Percentiles rank a stretch among this genome's conserved stretches.
phyloP scores from a whole-genome alignment of 371 early-diverging fungal species.

The Lichtheimia corymbifera region DNA sequence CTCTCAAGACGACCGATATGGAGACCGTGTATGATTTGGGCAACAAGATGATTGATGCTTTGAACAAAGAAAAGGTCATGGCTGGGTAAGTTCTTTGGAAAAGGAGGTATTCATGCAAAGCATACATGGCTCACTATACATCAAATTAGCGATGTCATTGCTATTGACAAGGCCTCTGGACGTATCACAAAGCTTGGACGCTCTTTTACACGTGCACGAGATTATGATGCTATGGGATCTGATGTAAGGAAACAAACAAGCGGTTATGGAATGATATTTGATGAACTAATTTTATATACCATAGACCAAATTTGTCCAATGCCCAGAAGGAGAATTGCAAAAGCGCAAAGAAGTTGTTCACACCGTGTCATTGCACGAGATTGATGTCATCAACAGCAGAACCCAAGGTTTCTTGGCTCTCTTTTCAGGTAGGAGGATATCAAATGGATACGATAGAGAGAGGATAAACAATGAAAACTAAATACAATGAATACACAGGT shows the following conservation, averaged over 20 bases:
- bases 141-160: slow-evolving; percentile 88
- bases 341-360: slow-evolving; percentile 95
- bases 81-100: slow-evolving; percentile 67
- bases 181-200: slow-evolving; percentile 96
- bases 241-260: slow-evolving; percentile 58
- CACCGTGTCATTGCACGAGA: slow-evolving; percentile 97
- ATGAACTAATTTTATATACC: background rate
- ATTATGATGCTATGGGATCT: slow-evolving; percentile 96
- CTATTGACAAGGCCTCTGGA: slow-evolving; percentile 98
- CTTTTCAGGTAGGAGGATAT: slow-evolving; percentile 71
- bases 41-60: slow-evolving; percentile 95
- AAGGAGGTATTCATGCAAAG: background rate
- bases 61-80: slow-evolving; percentile 97
- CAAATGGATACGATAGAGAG: background rate
- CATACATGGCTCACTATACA: background rate
- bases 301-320: slow-evolving; percentile 94
- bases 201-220: slow-evolving; percentile 91
- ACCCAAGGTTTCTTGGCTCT: slow-evolving; percentile 96
- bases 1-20: slow-evolving; percentile 99
- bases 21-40: slow-evolving; percentile 99
- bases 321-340: slow-evolving; percentile 99
- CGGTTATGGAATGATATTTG: background rate
- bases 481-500: slow-evolving; percentile 24
- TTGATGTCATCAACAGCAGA: slow-evolving; percentile 99
- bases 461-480: background rate